A percentile compares a stretch with the other conserved stretches of the same genome.
Conservation (phyloP, 345 rosid species). For the Eucalyptus urophylla region DNA sequence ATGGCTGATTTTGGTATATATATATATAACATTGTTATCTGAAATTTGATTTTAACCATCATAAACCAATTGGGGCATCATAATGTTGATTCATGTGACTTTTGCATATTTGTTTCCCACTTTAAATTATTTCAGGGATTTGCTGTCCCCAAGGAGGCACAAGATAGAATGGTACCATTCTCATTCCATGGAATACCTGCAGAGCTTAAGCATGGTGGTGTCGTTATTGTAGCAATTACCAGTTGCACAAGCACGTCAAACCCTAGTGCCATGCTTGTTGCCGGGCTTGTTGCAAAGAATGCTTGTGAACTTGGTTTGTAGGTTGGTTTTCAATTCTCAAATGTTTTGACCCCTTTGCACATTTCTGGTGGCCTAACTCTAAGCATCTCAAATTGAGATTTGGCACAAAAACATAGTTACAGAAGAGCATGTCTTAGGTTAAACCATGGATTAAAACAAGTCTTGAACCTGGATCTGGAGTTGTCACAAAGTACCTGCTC, state of each 20-base stretch:
- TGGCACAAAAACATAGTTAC: background rate
- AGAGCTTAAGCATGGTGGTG: slow-evolving; percentile 60
- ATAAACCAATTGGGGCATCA: background rate
- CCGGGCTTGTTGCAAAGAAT: slow-evolving; percentile 71
- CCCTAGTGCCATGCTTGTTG: slow-evolving; percentile 84
- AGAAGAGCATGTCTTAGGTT: slow-evolving; percentile 19
- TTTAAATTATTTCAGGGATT: slow-evolving; percentile 35
- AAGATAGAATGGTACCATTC: slow-evolving; percentile 43
- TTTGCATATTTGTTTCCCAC: background rate
- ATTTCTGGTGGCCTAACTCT: background rate
- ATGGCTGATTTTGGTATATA: background rate
- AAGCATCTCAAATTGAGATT: background rate
- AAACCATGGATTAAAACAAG: slow-evolving; percentile 89
- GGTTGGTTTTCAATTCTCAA: slow-evolving; percentile 21
- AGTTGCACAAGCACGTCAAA: slow-evolving; percentile 82
- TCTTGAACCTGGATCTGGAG: slow-evolving; percentile 83
- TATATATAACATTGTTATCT: background rate
- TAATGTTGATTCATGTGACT: background rate
- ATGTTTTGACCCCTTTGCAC: background rate
- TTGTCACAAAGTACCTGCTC: slow-evolving; percentile 57
- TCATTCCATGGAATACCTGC: slow-evolving; percentile 52
- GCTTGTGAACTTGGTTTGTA: slow-evolving; percentile 59
- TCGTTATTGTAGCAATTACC: slow-evolving; percentile 77
- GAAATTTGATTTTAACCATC: background rate
- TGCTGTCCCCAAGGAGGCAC: slow-evolving; percentile 60